Evolutionary conservation across 768 basidiomycete genomes (phyloP).

Genomic region (Boletellus emodensis): DNA sequence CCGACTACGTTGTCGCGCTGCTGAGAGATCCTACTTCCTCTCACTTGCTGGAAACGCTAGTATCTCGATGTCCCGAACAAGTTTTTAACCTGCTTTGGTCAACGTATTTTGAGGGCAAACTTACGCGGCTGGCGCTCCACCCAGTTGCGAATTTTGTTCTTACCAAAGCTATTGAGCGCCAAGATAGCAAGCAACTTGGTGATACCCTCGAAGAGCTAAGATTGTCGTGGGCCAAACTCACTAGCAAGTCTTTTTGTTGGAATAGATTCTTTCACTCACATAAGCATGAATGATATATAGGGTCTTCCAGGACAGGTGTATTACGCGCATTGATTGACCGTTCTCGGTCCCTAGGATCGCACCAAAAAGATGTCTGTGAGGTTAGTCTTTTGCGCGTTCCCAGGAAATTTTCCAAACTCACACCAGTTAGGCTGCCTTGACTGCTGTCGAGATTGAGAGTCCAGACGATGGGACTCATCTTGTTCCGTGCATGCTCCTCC

Average conservation of each 20-base stretch:
- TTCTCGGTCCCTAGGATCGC: conserved; percentile 43
- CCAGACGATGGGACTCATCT: conserved; percentile 48
- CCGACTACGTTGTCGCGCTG: conserved; percentile 78
- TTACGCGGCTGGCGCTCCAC: conserved; percentile 72
- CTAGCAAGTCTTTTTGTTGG: conserved; percentile 49
- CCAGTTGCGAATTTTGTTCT: conserved; percentile 95
- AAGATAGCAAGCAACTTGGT: conserved; percentile 52
- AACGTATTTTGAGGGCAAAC: conserved; percentile 71
- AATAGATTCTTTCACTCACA: background rate
- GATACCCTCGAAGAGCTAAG: conserved; percentile 58
- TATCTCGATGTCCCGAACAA: conserved; percentile 53
- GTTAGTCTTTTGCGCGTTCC: conserved; percentile 38
- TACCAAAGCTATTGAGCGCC: conserved; percentile 68
- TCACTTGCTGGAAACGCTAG: conserved; percentile 81
- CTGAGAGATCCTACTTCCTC: conserved; percentile 86
- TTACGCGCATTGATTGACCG: conserved; percentile 74
- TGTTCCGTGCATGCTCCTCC: conserved; percentile 63
- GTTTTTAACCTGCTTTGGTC: conserved; percentile 72
- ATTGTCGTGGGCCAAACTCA: conserved; percentile 54
- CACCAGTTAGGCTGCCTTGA: conserved; percentile 49
- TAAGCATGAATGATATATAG: conserved; percentile 31
- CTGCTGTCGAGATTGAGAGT: conserved; percentile 53
- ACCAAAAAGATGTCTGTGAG: conserved; percentile 50
- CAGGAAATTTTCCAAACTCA: conserved; percentile 4
- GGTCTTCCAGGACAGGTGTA: conserved; percentile 71